Conservation (phyloP, 2,329 filamentous ascomycete genomes). For the Pleoardoris graminearum region DNA sequence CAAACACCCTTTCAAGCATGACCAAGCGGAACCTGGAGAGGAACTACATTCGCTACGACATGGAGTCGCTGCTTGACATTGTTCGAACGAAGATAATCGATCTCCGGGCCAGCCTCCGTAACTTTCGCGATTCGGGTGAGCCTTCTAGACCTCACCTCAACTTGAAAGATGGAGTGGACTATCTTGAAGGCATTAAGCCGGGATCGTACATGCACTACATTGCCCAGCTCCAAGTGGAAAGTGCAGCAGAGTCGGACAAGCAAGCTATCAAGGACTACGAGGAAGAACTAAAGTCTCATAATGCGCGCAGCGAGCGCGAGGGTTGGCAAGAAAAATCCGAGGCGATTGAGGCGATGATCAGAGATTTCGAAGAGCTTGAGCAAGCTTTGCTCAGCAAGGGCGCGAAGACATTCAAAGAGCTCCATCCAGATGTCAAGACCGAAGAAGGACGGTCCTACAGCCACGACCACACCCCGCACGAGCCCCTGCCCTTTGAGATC, state of each 20-base stretch:
- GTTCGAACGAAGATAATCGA: conserved; percentile 58
- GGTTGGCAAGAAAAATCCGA: conserved; percentile 58
- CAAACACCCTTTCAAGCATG: conserved; percentile 59
- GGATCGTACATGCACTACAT: conserved; percentile 66
- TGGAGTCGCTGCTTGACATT: conserved; percentile 62
- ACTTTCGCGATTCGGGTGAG: conserved; percentile 41
- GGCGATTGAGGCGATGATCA: conserved; percentile 57
- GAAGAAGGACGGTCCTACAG: neutral
- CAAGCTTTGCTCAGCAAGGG: conserved; percentile 58
- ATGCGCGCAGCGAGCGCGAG: conserved; percentile 27
- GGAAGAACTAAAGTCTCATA: conserved; percentile 17
- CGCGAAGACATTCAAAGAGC: conserved; percentile 68
- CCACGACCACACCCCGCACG: neutral
- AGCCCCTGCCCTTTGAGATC: conserved; percentile 48
- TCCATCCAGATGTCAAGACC: conserved; percentile 55
- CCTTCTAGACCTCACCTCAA: conserved; percentile 35
- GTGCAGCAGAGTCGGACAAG: conserved; percentile 45
- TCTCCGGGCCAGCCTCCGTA: conserved; percentile 54
- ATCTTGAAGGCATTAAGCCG: conserved; percentile 54
- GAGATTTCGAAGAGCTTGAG: conserved; percentile 61
- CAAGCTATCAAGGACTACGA: conserved; percentile 39
- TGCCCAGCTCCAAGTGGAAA: conserved; percentile 47
- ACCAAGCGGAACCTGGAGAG: conserved; percentile 35
- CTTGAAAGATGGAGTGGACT: conserved; percentile 52
- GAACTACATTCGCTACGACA: conserved; percentile 37